Percentiles rank a stretch among this genome's conserved stretches.
Conservation (phyloP, 257 asterid genomes). For the Phtheirospermum japonicum region DNA sequence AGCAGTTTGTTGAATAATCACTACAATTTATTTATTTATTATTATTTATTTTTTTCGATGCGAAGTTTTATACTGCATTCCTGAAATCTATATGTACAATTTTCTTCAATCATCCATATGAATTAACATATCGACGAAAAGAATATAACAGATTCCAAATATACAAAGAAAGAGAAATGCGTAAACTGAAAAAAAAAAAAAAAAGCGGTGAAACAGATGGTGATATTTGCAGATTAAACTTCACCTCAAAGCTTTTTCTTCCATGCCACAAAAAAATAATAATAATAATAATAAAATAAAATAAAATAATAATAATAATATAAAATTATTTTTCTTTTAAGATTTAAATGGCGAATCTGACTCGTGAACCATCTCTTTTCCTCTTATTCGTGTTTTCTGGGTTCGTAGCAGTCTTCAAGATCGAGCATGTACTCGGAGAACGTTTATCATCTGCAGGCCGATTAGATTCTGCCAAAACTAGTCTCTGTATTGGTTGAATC, state of each 20-base stretch:
- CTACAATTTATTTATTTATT: too few relatives aligned
- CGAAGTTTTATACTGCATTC: too few relatives aligned
- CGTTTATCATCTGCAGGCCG: constrained; percentile 35
- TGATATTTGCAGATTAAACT: too few relatives aligned
- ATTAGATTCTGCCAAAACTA: constrained; percentile 29
- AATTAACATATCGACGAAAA: constrained; percentile 2
- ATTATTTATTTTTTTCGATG: too few relatives aligned
- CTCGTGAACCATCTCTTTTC: constrained; percentile 29
- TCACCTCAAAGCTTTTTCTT: too few relatives aligned
- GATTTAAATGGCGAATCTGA: constrained; percentile 22
- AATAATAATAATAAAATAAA: too few relatives aligned
- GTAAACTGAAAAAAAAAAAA: neutral
- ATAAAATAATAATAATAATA: too few relatives aligned
- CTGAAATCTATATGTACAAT: neutral
- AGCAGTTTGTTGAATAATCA: too few relatives aligned
- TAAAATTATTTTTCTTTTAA: neutral
- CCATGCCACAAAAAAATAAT: too few relatives aligned
- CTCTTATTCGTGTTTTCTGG: constrained; percentile 36
- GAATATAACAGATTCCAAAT: neutral
- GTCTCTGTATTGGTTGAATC: constrained; percentile 32
- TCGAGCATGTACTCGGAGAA: constrained; percentile 35
- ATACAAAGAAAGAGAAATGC: neutral
- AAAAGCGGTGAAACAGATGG: too few relatives aligned
- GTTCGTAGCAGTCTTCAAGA: constrained; percentile 33
- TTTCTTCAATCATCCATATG: neutral